These are phyloP conservation scores for Biancaea sappan DNA, from an alignment of 306 rosid species.

Conservation along the genomic window DNA sequence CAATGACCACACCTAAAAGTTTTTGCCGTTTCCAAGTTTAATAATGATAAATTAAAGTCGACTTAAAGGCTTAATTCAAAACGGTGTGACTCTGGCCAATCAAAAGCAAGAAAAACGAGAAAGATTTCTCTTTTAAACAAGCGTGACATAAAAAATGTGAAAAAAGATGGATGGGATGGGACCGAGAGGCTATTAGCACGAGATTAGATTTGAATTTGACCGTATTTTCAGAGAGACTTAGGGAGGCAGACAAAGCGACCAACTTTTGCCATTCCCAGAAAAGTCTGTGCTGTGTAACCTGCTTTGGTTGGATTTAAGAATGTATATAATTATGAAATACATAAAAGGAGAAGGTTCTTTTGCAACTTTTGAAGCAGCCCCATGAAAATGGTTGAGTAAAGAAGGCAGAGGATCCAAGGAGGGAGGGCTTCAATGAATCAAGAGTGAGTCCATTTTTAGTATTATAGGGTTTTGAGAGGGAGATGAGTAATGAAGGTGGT, in stretches of 20 bases:
- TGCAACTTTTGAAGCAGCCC: conserved; percentile 38
- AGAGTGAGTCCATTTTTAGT: not conserved
- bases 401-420: not conserved
- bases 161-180: not conserved
- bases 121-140: not conserved
- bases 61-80: conserved; percentile 8
- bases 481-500: not conserved
- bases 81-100: conserved; percentile 34
- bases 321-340: conserved; percentile 2
- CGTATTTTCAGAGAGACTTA: conserved; percentile 34
- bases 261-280: conserved; percentile 53
- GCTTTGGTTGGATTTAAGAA: conserved; percentile 11
- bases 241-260: conserved; percentile 67
- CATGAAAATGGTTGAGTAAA: not conserved
- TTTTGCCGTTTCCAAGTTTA: conserved; percentile 42
- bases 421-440: not conserved
- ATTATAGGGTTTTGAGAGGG: not conserved
- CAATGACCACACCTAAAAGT: conserved; percentile 19
- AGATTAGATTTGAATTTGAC: conserved; percentile 50
- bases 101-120: not conserved
- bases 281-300: conserved; percentile 32
- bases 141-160: not conserved
- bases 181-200: too few relatives aligned
- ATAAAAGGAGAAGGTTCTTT: conserved; percentile 40
- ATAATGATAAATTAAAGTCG: not conserved